Conservation (phyloP, 169 alveolate species). For the Cyclospora cayetanensis region DNA sequence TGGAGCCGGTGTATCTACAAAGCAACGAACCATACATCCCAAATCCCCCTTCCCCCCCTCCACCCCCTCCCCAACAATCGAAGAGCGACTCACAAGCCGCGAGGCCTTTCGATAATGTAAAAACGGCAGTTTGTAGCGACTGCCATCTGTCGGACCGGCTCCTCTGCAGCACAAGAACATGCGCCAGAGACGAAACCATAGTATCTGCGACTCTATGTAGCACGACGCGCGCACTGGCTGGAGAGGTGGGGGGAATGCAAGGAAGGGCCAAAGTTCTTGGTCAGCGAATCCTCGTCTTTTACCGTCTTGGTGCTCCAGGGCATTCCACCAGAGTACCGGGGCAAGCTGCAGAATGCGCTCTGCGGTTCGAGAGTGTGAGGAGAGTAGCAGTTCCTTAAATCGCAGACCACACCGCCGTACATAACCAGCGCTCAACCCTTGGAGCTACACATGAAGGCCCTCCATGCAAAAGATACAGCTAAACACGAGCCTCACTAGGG, state of each 20-base stretch:
- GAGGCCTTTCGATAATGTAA: constrained; percentile 58
- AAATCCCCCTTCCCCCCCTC: background rate
- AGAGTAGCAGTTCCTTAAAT: constrained; percentile 59
- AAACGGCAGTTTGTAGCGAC: constrained; percentile 63
- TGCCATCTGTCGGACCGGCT: constrained; percentile 52
- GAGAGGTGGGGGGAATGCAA: too few species aligned
- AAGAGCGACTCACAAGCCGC: constrained; percentile 4
- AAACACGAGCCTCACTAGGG: constrained; percentile 17
- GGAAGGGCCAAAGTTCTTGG: too few species aligned
- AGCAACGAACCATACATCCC: background rate
- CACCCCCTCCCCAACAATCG: too few species aligned
- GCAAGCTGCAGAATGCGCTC: constrained; percentile 61
- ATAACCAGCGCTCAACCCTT: constrained; percentile 1
- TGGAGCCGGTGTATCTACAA: too few species aligned
- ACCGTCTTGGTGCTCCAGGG: constrained; percentile 38
- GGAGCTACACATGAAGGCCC: background rate
- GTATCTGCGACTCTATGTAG: background rate
- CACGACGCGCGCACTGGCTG: background rate
- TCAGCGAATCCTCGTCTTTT: too few species aligned
- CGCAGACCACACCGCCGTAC: background rate
- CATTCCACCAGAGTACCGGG: constrained; percentile 46
- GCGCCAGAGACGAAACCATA: background rate
- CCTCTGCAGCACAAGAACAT: background rate
- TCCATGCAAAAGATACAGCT: background rate
- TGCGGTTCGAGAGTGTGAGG: constrained; percentile 16